A percentile compares a stretch with the other conserved stretches of the same genome.
Evolutionary conservation across 192 early-diverging fungal species (phyloP).

Genomic region (Backusella tarrabulga): DNA sequence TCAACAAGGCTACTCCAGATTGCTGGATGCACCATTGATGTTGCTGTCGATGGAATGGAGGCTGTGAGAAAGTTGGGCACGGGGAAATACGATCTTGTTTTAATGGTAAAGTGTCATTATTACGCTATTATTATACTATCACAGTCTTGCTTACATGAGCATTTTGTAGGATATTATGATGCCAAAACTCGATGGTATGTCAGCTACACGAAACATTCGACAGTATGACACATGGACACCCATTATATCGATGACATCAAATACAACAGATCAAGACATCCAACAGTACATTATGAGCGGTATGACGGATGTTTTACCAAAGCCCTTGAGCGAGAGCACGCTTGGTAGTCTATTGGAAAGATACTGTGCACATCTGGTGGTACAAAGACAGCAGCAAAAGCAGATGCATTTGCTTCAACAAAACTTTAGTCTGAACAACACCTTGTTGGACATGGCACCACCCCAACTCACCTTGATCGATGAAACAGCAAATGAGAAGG

Average conservation of each 20-base stretch:
- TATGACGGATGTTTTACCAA: constrained; percentile 73
- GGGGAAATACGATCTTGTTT: constrained; percentile 69
- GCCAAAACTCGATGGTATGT: constrained; percentile 71
- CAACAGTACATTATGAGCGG: constrained; percentile 60
- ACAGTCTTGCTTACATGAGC: too few species aligned
- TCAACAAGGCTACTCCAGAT: constrained; percentile 59
- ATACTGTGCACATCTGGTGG: constrained; percentile 50
- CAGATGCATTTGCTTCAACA: constrained; percentile 10
- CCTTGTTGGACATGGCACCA: background rate
- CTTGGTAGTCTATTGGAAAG: constrained; percentile 55
- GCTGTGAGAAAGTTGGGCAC: constrained; percentile 59
- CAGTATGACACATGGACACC: constrained; percentile 66
- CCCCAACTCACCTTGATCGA: background rate
- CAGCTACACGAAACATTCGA: constrained; percentile 65
- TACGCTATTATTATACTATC: background rate
- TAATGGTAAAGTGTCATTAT: constrained; percentile 50
- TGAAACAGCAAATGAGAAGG: background rate
- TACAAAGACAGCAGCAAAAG: constrained; percentile 8
- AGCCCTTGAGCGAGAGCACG: constrained; percentile 54
- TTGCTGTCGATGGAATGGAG: constrained; percentile 65
- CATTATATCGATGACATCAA: constrained; percentile 77
- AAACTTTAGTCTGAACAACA: constrained; percentile 4
- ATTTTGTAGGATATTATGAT: constrained; percentile 62
- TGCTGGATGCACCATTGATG: constrained; percentile 68
- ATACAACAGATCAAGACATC: constrained; percentile 60